Evolutionary conservation across 768 basidiomycete genomes (phyloP).

Genomic region (Hirschioporus abietinus): DNA sequence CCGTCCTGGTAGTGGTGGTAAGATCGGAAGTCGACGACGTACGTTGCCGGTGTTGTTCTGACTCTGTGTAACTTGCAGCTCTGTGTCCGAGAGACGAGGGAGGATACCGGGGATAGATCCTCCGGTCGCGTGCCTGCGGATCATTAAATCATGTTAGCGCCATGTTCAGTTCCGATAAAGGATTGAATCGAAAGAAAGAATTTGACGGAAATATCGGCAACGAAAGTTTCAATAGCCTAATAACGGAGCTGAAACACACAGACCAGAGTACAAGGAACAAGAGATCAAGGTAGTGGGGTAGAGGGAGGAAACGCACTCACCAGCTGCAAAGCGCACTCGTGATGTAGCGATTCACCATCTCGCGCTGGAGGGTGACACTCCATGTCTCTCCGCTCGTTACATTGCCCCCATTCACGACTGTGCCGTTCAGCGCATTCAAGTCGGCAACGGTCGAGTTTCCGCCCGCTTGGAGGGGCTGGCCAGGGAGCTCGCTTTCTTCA

Average conservation of each 20-base stretch:
- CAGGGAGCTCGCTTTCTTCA: slow-evolving; percentile 62
- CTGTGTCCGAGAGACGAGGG: slow-evolving; percentile 59
- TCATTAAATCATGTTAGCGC: neutral
- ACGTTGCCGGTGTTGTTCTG: slow-evolving; percentile 70
- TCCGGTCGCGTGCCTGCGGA: slow-evolving; percentile 73
- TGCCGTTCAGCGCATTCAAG: slow-evolving; percentile 47
- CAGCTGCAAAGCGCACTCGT: slow-evolving; percentile 85
- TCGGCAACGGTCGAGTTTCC: slow-evolving; percentile 50
- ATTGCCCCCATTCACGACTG: slow-evolving; percentile 67
- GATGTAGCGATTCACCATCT: slow-evolving; percentile 83
- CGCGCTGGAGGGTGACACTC: slow-evolving; percentile 54
- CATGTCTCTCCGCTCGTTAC: slow-evolving; percentile 57
- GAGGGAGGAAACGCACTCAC: slow-evolving; percentile 34
- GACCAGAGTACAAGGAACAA: neutral
- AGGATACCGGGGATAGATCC: slow-evolving; percentile 72
- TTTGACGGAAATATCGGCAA: neutral
- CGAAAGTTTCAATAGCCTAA: too few species aligned
- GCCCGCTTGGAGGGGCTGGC: slow-evolving; percentile 47
- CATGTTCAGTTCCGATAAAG: neutral
- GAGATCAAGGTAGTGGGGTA: neutral
- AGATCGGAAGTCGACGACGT: slow-evolving; percentile 22
- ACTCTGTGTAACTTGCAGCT: slow-evolving; percentile 66
- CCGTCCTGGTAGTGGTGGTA: slow-evolving; percentile 1
- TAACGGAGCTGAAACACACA: neutral
- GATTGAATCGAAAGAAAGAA: neutral